Evolutionary conservation across 768 basidiomycete species (phyloP), one percentile per base, ranked within the genome.

Genomic region (Tulasnella sp.): DNA sequence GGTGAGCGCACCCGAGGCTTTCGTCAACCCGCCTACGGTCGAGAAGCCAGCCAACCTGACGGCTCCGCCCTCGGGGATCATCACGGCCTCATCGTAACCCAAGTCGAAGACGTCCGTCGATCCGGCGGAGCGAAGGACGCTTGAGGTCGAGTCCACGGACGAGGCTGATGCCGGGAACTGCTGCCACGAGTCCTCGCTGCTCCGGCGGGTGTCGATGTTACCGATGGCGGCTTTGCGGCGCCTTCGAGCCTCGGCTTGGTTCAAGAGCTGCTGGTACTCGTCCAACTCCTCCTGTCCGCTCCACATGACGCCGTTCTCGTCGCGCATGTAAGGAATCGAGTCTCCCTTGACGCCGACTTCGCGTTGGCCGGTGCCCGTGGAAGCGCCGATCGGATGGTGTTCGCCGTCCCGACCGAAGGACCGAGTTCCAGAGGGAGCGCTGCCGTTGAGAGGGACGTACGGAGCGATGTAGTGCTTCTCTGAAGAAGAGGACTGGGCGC

Each of bases 361-460:
- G 34, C 64, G 52, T n/a, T 32, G 36, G 22, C 59, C 32, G 17
- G 62, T 72, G 35, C 71, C 71, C 14, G 22, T 35, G 12, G 71
- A 62, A 19, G 62, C 62, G 39, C 62, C 39, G n/a, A 64, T 64
- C 22, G 71, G 71, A 37, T 72, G 62, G 37, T 40, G 34, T 34
- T 63, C 71, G 32, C 71, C 71, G 41, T 72, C 71, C 17, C 64
- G 39, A 2, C 71, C 71, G 32, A 72, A 63, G 22, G 62, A 64
- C 19, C 71, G 59, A 2, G 71, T 72, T 16, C 71, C 71, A 14
- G 62, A 64, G 36, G 71, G 71, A 32, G 71, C 71, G 64, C 71
- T 72, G 29, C 71, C 71, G 71, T 72, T 72, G 40, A 72, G 71
- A 5, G 71, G 71, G 29, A 72, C 71, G 62, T 72, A 72, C 26